Evolutionary conservation across 768 basidiomycete species (phyloP).

Genomic region (Rhodotorula kratochvilovae): DNA sequence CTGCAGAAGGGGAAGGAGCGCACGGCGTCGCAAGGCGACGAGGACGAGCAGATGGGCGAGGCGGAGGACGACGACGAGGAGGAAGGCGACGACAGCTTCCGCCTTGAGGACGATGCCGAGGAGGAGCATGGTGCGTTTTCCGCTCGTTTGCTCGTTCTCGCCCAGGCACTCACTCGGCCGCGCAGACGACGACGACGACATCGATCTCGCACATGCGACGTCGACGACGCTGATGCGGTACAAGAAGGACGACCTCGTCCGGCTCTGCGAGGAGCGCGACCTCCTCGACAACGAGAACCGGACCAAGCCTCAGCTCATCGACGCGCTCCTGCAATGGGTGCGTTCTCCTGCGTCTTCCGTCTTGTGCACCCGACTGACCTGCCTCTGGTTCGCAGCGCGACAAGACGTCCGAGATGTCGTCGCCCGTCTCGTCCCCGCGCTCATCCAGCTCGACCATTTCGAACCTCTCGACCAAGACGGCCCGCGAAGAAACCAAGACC

Average conservation of each 20-base stretch:
- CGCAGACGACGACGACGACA: conserved; percentile 42
- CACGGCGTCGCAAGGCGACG: conserved; percentile 41
- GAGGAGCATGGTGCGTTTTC: conserved; percentile 31
- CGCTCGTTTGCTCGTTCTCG: background rate
- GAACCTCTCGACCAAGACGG: conserved; percentile 34
- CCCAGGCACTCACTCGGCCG: conserved; percentile 17
- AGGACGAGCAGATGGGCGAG: conserved; percentile 48
- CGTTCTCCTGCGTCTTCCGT: background rate
- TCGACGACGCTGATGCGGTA: conserved; percentile 77
- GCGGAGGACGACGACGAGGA: conserved; percentile 49
- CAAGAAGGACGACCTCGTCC: conserved; percentile 63
- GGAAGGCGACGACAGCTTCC: conserved; percentile 58
- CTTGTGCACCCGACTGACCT: background rate
- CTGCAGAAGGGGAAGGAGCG: conserved; percentile 44
- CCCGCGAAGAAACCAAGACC: conserved; percentile 41
- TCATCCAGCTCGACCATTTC: conserved; percentile 34
- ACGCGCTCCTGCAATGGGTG: conserved; percentile 81
- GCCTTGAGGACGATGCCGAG: conserved; percentile 48
- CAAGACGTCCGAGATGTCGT: conserved; percentile 19
- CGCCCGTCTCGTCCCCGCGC: conserved; percentile 9
- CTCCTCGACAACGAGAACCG: conserved; percentile 58
- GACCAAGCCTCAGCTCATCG: conserved; percentile 88
- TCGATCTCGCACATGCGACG: conserved; percentile 74
- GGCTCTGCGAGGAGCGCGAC: conserved; percentile 75
- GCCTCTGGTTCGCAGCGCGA: conserved; percentile 14